Base-by-base conservation (phyloP, 805 yeast genomes). In the Wickerhamiella galacta region DNA sequence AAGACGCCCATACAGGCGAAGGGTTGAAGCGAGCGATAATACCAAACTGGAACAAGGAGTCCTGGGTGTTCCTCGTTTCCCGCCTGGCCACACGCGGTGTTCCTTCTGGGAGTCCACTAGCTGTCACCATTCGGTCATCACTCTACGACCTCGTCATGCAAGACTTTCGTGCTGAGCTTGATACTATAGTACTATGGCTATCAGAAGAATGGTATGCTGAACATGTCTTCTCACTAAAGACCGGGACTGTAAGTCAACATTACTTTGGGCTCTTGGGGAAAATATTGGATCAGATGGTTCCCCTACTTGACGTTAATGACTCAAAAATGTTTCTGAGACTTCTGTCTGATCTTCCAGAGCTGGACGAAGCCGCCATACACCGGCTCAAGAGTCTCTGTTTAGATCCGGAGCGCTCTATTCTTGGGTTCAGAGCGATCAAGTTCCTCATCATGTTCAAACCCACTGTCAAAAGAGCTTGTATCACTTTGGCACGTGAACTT, bases 141-240 rank as follows among this genome's bases (percentile, higher is more conserved):
- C 57, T 90, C 8, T 75, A 76, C 39, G 71, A 73, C 12, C 79
- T 76, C 49, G 74, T 82, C 35, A 61, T 80, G 45, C 73, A 66
- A 8, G 80, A 78, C 47, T 72, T 85, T 44, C 76, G 76, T 35
- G 62, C 60, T 7, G 61, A 87, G 22, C 64, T 85, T 9, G 92
- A 80, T 37, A 56, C 75, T 22, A 72, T 82, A 14, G 72, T 87
- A 24, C 83, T 78, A 40, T 90, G 99, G 99, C 58, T 90, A 35
- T 85, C 78, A 46, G 98, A 90, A 55, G 98, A 90, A 53, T 90
- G 95, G 92, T 74, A 70, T 56, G 61, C 70, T 31, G 79, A 75
- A 47, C 42, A 46, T 8, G 46, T 51, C 7, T 87, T 77, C 38
- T 54, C 75, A 20, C 72, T 79, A 16, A 70, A 81, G 28, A 83